Evolutionary conservation across 2,329 filamentous ascomycete species (phyloP), one percentile per base, ranked within the genome.

Genomic region (Arthrobotrys pseudoclavata): DNA sequence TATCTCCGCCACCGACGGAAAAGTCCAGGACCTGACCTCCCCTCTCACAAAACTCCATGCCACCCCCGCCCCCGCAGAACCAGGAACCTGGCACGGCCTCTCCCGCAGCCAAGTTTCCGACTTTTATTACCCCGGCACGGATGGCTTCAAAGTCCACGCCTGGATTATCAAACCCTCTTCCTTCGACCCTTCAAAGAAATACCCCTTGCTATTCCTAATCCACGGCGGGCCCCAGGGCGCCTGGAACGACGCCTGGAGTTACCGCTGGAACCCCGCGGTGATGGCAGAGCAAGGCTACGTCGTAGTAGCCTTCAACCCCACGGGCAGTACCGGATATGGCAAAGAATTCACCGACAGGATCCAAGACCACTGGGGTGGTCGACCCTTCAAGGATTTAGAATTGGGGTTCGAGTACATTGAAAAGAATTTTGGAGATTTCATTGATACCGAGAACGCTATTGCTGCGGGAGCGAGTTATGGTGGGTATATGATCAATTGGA

Each of bases 241-340:
- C 0, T 95, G 92, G 91, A 85, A 84, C 34, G 91, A 96, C 81
- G 86, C 87, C 29, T 96, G 93, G 92, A 91, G 88, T 83, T 93
- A 91, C 1, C 87, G 93, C 18, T 97, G 93, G 93, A 96, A 96
- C 82, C 91, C 92, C 1, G 92, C 92, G 76, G 87, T 95, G 9
- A 96, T 93, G 82, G 93, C 93, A 2, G 93, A 96, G 83, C 92
- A 95, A 84, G 93, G 93, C 53, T 97, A 96, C 82, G 88, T 97
- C 2, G 92, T 91, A 22, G 89, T 97, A 55, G 87, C 89, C 61
- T 92, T 93, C 9, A 97, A 97, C 83, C 92, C 92, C 7, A 96
- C 92, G 0, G 93, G 93, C 18, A 92, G 89, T 81, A 94, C 92
- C 4, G 91, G 92, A 2, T 97, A 94, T 81, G 93, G 93, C 4